Percentiles rank a stretch among this genome's conserved stretches.
phyloP scores from a whole-genome alignment of 2,329 filamentous ascomycete genomes.

The Botrytis sinoallii region DNA sequence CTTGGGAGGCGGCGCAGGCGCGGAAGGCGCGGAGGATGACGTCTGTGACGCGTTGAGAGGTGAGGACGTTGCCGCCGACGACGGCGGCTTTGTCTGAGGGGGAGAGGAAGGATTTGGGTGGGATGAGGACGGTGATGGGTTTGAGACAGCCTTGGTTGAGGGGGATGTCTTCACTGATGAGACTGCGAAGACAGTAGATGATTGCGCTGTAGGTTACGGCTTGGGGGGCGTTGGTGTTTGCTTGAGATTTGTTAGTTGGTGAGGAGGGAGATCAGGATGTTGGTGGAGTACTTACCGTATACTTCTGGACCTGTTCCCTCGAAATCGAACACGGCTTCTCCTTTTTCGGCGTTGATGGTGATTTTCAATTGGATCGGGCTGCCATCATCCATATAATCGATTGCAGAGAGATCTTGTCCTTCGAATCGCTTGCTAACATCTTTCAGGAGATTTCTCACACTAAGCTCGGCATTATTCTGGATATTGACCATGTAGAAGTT shows the following conservation, averaged over 20 bases:
- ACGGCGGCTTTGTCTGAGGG: slow-evolving; percentile 76
- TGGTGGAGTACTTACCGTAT: slow-evolving; percentile 51
- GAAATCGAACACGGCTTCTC: slow-evolving; percentile 77
- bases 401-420: slow-evolving; percentile 67
- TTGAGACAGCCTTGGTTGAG: slow-evolving; percentile 82
- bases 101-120: slow-evolving; percentile 68
- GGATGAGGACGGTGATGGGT: slow-evolving; percentile 72
- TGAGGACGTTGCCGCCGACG: slow-evolving; percentile 80
- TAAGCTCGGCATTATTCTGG: slow-evolving; percentile 74
- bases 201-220: slow-evolving; percentile 81
- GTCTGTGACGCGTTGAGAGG: slow-evolving; percentile 76
- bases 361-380: slow-evolving; percentile 73
- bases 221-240: slow-evolving; percentile 76
- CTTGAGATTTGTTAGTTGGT: slow-evolving; percentile 34
- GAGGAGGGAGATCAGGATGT: background rate
- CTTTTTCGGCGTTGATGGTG: slow-evolving; percentile 69
- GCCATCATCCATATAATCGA: slow-evolving; percentile 86
- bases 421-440: slow-evolving; percentile 66
- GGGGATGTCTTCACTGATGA: slow-evolving; percentile 79
- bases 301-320: slow-evolving; percentile 75
- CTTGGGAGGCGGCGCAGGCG: slow-evolving; percentile 75
- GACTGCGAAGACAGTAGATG: slow-evolving; percentile 78
- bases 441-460: slow-evolving; percentile 71
- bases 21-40: slow-evolving; percentile 78
- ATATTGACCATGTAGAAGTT: slow-evolving; percentile 83